Evolutionary conservation across 129 eudicot genomes (phyloP), one percentile per base, ranked within the genome.

Genomic region (Mikania micrantha): DNA sequence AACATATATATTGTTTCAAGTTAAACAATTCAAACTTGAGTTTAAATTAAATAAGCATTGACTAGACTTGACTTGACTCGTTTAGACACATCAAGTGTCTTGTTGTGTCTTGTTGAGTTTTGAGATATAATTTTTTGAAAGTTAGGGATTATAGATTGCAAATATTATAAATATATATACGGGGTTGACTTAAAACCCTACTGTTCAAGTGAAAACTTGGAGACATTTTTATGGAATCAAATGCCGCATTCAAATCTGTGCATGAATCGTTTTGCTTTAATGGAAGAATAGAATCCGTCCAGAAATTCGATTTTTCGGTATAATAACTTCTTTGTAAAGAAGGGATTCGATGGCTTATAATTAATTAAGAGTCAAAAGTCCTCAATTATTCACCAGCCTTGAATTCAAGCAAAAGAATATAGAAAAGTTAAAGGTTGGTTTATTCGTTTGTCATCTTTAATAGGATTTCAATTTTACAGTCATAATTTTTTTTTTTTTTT

Each of bases 311-410:
- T 66, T 66, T 58, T 40, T 15, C 45, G 40, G 74, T n/a, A n/a
- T n/a, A 56, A 74, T 66, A 54, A 54, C 24, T 42, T 45, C 67
- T 57, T 74, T 47, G 24, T 42, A 61, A 29, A 34, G 28, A 22
- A 22, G 70, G 41, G 60, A 74, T 12, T 27, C 16, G 3, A 29
- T 9, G 39, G 39, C 50, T 31, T 54, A n/a, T n/a, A n/a, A n/a
- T n/a, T n/a, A n/a, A n/a, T n/a, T n/a, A 19, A 42, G 71, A 11
- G 66, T 64, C 78, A 54, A 45, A 74, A 74, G 78, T 74, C 66
- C 47, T 74, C 10, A 6, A 75, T 22, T 57, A 62, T 42, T 63
- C 60, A 57, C 68, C 21, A 31, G 48, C 67, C 9, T 3, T 56
- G 49, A 65, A 65, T 54, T 54, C 27, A 42, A 39, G 21, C 13